phyloP scores from a whole-genome alignment of 768 basidiomycete genomes.

The Trametes cubensis region DNA sequence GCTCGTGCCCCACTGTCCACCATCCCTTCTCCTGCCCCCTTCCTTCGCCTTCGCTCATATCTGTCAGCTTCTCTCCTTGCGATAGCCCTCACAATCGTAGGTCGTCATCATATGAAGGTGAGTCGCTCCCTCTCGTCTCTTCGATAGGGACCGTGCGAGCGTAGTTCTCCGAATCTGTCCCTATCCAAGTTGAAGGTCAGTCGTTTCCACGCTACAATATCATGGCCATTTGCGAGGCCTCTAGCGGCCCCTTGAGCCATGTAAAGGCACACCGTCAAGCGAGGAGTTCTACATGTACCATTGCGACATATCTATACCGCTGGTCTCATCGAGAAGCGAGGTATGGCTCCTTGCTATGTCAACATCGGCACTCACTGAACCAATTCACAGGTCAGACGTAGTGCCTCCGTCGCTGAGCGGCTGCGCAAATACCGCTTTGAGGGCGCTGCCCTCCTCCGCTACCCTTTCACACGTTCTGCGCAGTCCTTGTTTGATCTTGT shows the following conservation, averaged over 20 bases:
- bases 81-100: too few species aligned
- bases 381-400: too few species aligned
- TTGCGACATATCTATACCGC: too few species aligned
- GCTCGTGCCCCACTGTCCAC: not conserved
- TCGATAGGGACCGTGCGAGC: constrained; percentile 34
- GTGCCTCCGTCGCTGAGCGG: too few species aligned
- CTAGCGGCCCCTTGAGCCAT: not conserved
- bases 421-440: too few species aligned
- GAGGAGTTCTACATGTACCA: too few species aligned
- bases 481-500: not conserved
- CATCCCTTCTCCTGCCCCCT: not conserved
- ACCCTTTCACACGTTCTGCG: too few species aligned
- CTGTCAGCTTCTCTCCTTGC: not conserved
- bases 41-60: not conserved
- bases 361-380: too few species aligned
- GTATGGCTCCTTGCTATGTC: too few species aligned
- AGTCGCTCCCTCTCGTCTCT: not conserved
- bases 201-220: not conserved
- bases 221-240: too few species aligned
- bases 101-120: not conserved
- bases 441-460: too few species aligned
- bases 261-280: not conserved
- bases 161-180: constrained; percentile 38
- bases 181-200: constrained; percentile 3
- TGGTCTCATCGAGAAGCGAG: too few species aligned